phyloP scores from a whole-genome alignment of 192 early-diverging fungal genomes.

The Thamnidium elegans region DNA sequence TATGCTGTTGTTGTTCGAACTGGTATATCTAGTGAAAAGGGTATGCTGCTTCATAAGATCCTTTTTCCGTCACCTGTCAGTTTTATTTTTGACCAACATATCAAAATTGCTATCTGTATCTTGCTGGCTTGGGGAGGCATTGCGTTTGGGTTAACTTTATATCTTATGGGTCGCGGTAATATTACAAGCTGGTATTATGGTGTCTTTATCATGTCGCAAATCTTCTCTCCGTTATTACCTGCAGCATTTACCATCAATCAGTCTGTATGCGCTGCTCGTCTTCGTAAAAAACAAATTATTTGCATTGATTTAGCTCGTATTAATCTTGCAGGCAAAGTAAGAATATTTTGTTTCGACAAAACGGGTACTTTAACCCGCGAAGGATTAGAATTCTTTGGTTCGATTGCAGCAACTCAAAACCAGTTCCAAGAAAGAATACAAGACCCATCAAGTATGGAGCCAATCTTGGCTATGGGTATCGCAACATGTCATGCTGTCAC shows the following conservation, averaged over 20 bases:
- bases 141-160: conserved; percentile 51
- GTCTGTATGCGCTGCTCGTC: conserved; percentile 60
- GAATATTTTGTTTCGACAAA: conserved; percentile 75
- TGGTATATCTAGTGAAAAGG: conserved; percentile 65
- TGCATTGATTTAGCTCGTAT: conserved; percentile 73
- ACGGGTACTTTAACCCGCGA: conserved; percentile 78
- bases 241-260: conserved; percentile 75
- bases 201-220: conserved; percentile 68
- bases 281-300: conserved; percentile 58
- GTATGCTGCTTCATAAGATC: conserved; percentile 70
- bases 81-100: conserved; percentile 78
- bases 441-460: conserved; percentile 32
- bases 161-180: conserved; percentile 55
- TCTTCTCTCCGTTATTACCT: conserved; percentile 68
- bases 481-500: conserved; percentile 70
- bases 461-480: conserved; percentile 36
- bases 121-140: conserved; percentile 66
- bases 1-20: conserved; percentile 61
- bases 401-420: background rate
- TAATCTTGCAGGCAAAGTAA: conserved; percentile 72
- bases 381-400: conserved; percentile 63
- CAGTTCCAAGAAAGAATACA: conserved; percentile 21
- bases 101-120: conserved; percentile 66
- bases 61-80: conserved; percentile 65
- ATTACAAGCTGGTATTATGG: conserved; percentile 73